A percentile compares a stretch with the other conserved stretches of the same genome.
Conservation (phyloP, 441 rosid species). For the Eugenia klotzschiana region DNA sequence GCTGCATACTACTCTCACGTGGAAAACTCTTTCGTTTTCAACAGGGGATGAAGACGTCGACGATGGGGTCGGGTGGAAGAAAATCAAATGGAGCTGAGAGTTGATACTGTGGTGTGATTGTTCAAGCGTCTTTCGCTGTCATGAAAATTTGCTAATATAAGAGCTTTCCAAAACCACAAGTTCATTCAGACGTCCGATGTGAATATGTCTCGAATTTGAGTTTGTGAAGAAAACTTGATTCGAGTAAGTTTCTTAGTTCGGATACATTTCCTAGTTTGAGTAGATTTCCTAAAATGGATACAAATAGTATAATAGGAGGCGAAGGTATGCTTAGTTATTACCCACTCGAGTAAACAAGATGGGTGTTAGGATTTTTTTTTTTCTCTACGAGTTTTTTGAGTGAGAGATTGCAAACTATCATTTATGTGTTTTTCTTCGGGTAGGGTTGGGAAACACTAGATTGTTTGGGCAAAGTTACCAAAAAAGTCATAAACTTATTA, state of each 20-base stretch:
- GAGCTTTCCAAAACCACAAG: neutral
- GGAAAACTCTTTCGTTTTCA: neutral
- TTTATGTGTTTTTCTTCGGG: too few species aligned
- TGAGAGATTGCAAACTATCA: too few species aligned
- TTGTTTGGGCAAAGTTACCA: too few species aligned
- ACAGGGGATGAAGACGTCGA: neutral
- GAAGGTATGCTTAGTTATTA: neutral
- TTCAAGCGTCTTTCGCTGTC: neutral
- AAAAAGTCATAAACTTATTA: too few species aligned
- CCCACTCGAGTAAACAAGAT: neutral
- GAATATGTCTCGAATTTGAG: neutral
- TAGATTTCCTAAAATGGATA: fast-evolving
- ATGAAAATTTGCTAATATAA: neutral
- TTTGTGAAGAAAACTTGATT: neutral
- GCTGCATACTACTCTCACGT: neutral
- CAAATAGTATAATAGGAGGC: neutral
- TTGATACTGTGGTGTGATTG: neutral
- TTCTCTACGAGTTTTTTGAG: too few species aligned
- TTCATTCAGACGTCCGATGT: neutral
- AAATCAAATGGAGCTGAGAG: neutral
- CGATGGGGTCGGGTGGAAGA: neutral
- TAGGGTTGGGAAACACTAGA: too few species aligned
- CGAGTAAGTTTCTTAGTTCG: neutral
- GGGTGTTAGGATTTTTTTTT: too few species aligned
- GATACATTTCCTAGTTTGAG: neutral